Evolutionary conservation across 169 alveolate genomes (phyloP).

Genomic region (Hepatocystis sp.): DNA sequence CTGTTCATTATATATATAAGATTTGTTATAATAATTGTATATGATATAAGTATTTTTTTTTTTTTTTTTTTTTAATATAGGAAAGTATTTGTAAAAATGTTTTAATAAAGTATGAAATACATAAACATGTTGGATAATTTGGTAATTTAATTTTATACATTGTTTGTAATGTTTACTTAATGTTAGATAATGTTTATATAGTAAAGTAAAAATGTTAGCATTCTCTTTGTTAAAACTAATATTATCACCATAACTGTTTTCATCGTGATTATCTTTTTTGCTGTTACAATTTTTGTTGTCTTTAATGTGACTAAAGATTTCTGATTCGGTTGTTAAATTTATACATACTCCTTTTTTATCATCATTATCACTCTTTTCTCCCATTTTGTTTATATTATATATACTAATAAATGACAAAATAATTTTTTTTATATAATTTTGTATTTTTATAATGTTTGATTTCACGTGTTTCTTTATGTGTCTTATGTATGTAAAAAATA

Average conservation of each 20-base stretch:
- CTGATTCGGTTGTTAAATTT: too few species aligned
- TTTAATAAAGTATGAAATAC: conserved; percentile 50
- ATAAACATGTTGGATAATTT: conserved; percentile 38
- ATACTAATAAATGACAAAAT: conserved; percentile 23
- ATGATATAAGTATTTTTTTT: conserved; percentile 31
- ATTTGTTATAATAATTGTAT: conserved; percentile 50
- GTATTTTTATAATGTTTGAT: conserved; percentile 37
- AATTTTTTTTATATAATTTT: conserved; percentile 59
- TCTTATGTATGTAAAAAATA: conserved; percentile 39
- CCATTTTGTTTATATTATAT: conserved; percentile 33
- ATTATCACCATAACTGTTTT: too few species aligned
- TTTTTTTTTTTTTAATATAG: conserved; percentile 35
- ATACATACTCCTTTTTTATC: background rate
- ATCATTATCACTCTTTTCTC: background rate
- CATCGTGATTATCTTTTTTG: too few species aligned
- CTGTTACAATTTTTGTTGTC: too few species aligned
- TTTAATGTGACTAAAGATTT: too few species aligned
- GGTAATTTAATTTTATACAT: conserved; percentile 54
- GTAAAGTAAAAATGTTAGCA: too few species aligned
- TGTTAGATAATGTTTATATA: conserved; percentile 27
- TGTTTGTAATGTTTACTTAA: conserved; percentile 42
- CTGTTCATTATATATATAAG: conserved; percentile 15
- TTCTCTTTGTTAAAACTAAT: too few species aligned
- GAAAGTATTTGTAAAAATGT: conserved; percentile 62
- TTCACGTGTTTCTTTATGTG: conserved; percentile 24